Evolutionary conservation across 1,284 basidiomycete genomes (phyloP), one percentile per base, ranked within the genome.

Genomic region (Ceratobasidium sp.): DNA sequence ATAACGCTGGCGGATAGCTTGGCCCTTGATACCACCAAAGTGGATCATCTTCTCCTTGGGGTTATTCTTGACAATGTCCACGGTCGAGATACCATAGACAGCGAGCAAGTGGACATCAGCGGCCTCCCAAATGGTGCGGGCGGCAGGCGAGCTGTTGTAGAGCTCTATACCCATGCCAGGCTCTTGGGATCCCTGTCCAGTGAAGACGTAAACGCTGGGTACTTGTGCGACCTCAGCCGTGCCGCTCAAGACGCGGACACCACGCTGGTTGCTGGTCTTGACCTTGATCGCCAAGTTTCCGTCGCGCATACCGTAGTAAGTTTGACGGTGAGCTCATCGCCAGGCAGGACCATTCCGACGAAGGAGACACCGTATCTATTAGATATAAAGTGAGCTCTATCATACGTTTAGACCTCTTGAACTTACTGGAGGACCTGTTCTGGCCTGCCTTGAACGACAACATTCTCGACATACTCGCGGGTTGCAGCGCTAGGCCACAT

Each of bases 101-200:
- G 92, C 89, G 69, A 91, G 89, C 71, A 99, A 82, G 78, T 99
- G 96, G 25, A 86, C 85, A 76, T 99, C 96, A 60, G 96, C 96
- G 69, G 89, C 90, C 71, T 99, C 95, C 96, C 96, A 99, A 67
- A 98, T 95, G 54, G 93, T 90, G 74, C 91, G 91, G 72, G 96
- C 97, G 42, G 95, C 94, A 47, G 92, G 89, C 11, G 94, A 98
- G 73, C 81, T 87, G 78, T 88, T 90, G 84, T 98, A 99, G 2
- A 99, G 85, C 75, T 98, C 95, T 95, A 99, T 98, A 46, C 97
- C 96, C 96, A 99, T 99, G 42, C 95, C 94, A 56, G 90, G 89
- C 79, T 99, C 96, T 79, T 99, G 97, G 25, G 95, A 98, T 67
- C 96, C 96, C 78, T 99, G 96, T 57, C 96, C 96, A 64, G 96